These are phyloP conservation scores for Asclepias syriaca DNA, from an alignment of 257 asterid genomes.

Conservation along the genomic window DNA sequence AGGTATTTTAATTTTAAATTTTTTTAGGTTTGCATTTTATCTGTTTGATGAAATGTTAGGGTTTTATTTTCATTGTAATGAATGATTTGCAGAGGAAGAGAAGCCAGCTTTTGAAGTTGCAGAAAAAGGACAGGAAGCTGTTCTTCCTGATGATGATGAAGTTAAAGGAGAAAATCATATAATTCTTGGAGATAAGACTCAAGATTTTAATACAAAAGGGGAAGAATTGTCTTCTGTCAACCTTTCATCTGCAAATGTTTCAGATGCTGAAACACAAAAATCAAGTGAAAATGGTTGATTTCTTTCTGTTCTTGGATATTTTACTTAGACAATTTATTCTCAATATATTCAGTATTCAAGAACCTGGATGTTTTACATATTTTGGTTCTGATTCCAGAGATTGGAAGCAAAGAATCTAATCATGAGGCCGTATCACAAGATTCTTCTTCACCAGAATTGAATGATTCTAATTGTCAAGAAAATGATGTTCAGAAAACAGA, in stretches of 20 bases:
- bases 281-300: constrained; percentile 35
- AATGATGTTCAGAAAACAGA: constrained; percentile 14
- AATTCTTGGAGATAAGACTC: constrained; percentile 23
- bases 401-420: constrained; percentile 13
- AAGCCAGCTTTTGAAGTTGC: constrained; percentile 13
- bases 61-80: neutral
- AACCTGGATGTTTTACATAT: neutral
- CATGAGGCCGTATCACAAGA: constrained; percentile 9
- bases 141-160: constrained; percentile 7
- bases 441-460: constrained; percentile 22
- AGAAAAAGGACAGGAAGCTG: constrained; percentile 19
- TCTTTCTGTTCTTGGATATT: neutral
- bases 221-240: constrained; percentile 16
- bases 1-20: constrained; percentile 31
- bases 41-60: neutral
- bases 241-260: constrained; percentile 13
- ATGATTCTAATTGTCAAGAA: constrained; percentile 16
- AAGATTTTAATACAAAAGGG: constrained; percentile 26
- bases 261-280: constrained; percentile 7
- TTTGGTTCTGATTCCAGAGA: constrained; percentile 2
- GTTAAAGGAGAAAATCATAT: constrained; percentile 25
- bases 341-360: neutral
- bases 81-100: constrained; percentile 28
- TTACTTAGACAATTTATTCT: neutral
- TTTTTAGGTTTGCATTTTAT: neutral